Conservation (phyloP, 768 basidiomycete species). For the Atractiella rhizophila region DNA sequence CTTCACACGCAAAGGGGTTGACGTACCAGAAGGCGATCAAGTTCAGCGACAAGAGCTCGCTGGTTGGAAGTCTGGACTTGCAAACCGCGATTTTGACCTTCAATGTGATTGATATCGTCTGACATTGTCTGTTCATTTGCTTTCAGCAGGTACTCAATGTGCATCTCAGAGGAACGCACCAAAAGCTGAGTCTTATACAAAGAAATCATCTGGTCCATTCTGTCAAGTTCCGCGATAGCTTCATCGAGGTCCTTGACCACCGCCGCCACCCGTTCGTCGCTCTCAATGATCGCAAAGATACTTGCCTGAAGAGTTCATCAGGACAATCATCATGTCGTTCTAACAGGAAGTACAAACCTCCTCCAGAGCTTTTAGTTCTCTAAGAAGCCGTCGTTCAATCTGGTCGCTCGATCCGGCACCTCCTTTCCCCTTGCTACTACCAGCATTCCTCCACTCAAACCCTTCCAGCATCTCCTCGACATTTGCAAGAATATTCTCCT, state of each 20-base stretch:
- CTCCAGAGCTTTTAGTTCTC: slow-evolving; percentile 77
- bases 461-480: slow-evolving; percentile 98
- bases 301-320: too few relatives aligned
- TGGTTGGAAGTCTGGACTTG: slow-evolving; percentile 97
- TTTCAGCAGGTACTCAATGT: too few relatives aligned
- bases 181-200: slow-evolving; percentile 93
- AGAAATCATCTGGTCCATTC: slow-evolving; percentile 63
- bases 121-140: slow-evolving; percentile 52
- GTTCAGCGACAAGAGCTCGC: slow-evolving; percentile 49
- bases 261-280: slow-evolving; percentile 63
- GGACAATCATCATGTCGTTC: too few relatives aligned
- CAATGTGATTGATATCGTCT: slow-evolving; percentile 87
- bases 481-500: slow-evolving; percentile 58
- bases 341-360: too few relatives aligned
- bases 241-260: slow-evolving; percentile 77
- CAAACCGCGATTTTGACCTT: slow-evolving; percentile 81
- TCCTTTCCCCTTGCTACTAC: neutral
- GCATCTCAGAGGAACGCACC: too few relatives aligned
- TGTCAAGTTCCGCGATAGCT: slow-evolving; percentile 63
- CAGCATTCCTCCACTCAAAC: slow-evolving; percentile 56
- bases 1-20: neutral
- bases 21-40: slow-evolving; percentile 60
- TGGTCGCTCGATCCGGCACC: slow-evolving; percentile 35
- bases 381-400: slow-evolving; percentile 64
- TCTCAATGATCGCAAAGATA: slow-evolving; percentile 87